These are phyloP conservation scores for Hanseniaspora singularis DNA, from an alignment of 805 yeast genomes.

Conservation along the genomic window DNA sequence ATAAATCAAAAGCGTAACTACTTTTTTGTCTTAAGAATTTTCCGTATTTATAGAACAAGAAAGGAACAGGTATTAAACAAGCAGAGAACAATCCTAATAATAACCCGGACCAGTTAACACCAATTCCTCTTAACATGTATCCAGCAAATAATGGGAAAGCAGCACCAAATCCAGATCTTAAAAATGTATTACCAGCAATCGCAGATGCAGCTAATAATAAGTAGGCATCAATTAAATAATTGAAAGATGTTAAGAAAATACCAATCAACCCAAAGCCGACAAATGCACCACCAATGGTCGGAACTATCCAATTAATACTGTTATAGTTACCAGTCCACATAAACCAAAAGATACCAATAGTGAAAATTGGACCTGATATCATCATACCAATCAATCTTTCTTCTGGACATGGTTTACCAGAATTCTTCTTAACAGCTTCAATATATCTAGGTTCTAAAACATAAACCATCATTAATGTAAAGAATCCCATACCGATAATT, in stretches of 20 bases:
- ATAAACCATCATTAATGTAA: constrained; percentile 42
- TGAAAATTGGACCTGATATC: constrained; percentile 56
- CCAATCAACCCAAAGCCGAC: constrained; percentile 58
- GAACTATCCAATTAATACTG: constrained; percentile 70
- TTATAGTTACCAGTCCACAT: constrained; percentile 77
- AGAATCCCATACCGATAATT: constrained; percentile 53
- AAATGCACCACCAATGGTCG: constrained; percentile 51
- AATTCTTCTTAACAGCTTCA: constrained; percentile 37
- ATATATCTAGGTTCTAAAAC: constrained; percentile 43
- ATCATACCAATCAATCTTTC: constrained; percentile 68
- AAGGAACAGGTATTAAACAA: constrained; percentile 53
- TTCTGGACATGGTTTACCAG: constrained; percentile 60
- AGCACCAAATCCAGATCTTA: constrained; percentile 58
- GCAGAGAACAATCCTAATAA: constrained; percentile 51
- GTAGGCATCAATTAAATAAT: constrained; percentile 63
- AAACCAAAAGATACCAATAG: constrained; percentile 74
- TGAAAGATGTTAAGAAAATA: constrained; percentile 57
- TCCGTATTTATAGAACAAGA: constrained; percentile 52
- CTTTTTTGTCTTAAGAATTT: constrained; percentile 43
- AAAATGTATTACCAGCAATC: constrained; percentile 57
- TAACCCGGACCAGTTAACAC: constrained; percentile 70
- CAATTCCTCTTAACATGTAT: constrained; percentile 57
- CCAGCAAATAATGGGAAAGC: constrained; percentile 61
- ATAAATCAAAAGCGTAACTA: constrained; percentile 40
- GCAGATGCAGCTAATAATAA: constrained; percentile 67